Evolutionary conservation across 257 asterid species (phyloP), one percentile per base, ranked within the genome.

Genomic region (Pogostemon cablin): DNA sequence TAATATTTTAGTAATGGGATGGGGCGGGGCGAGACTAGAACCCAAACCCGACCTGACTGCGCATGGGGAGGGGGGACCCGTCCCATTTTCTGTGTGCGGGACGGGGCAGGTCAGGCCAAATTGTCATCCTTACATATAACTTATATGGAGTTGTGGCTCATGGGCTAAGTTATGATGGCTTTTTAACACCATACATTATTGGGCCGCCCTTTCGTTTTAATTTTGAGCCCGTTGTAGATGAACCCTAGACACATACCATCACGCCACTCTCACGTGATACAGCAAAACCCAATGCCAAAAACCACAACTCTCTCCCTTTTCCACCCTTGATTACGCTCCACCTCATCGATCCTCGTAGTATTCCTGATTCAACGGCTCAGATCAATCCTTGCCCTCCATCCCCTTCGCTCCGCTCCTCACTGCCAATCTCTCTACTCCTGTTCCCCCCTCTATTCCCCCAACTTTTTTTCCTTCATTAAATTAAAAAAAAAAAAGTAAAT

Each of bases 181-280:
- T 25, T 25, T 25, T 25, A 25, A 25, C 32, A 25, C 32, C 32
- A 25, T 25, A 25, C 32, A 25, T 25, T 7, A 43, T 6, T 42
- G 32, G 25, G 65, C 46, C 32, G 32, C 1, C 32, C 32, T 25
- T 25, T 25, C 0, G 32, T 25, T 25, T 25, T 25, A 25, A 25
- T 25, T 25, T 25, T 25, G 1, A 25, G 32, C 32, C 32, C 32
- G 32, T 25, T 25, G 32, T 25, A 25, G 32, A 25, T n/a, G 41
- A 55, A 55, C 89, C 95, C 95, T 87, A 85, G 86, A 77, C 79
- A 65, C 84, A 77, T 82, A 71, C 84, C 75, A 62, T 83, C 89
- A 82, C 80, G 68, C 80, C 84, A 68, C 65, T 38, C 57, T 69
- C 88, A 87, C 93, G 90, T 87, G 90, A 78, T 53, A 52, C 55